phyloP scores from a whole-genome alignment of 805 yeast genomes.

The Myxozyma neotropica region DNA sequence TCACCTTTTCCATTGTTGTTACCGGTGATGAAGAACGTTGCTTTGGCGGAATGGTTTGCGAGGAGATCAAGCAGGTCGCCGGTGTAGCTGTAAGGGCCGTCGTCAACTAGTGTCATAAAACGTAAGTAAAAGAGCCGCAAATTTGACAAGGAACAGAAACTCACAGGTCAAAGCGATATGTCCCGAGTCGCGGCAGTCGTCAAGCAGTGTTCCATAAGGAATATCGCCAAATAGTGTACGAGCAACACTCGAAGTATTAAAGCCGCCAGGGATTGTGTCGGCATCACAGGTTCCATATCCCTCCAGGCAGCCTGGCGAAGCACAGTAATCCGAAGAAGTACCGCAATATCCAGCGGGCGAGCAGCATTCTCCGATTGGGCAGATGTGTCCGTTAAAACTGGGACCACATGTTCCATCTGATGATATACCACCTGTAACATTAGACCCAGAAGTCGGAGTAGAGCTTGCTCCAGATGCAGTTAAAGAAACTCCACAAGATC shows the following conservation, averaged over 20 bases:
- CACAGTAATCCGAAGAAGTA: conserved; percentile 9
- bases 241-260: conserved; percentile 15
- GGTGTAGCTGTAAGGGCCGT: conserved; percentile 27
- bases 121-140: neutral
- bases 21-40: conserved; percentile 27
- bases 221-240: conserved; percentile 17
- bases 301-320: conserved; percentile 18
- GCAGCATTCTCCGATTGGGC: conserved; percentile 23
- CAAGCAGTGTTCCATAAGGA: conserved; percentile 21
- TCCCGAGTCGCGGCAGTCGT: conserved; percentile 20
- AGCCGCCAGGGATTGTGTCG: conserved; percentile 17
- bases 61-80: conserved; percentile 20
- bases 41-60: conserved; percentile 16
- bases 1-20: conserved; percentile 27
- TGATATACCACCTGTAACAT: neutral
- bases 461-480: neutral
- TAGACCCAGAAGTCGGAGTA: neutral
- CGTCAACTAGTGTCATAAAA: conserved; percentile 15
- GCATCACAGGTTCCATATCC: conserved; percentile 28
- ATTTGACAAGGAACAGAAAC: neutral
- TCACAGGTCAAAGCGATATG: conserved; percentile 25
- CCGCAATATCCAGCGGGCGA: conserved; percentile 28
- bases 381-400: conserved; percentile 2
- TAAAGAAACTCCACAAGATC: conserved; percentile 1
- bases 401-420: conserved; percentile 25